Conservation (phyloP, 768 basidiomycete genomes). For the Phanerochaete sordida region DNA sequence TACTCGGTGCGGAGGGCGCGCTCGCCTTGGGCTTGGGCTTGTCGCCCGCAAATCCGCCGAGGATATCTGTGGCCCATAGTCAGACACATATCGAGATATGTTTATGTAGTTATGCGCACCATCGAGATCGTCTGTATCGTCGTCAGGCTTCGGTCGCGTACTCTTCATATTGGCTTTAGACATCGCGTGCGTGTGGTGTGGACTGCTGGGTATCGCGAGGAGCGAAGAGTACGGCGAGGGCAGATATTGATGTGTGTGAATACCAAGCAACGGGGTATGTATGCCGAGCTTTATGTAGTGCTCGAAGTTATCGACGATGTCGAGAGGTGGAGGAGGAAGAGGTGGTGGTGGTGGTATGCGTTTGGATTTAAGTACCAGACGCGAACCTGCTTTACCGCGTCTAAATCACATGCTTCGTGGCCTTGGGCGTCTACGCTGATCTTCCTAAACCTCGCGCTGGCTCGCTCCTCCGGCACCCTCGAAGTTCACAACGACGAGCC, state of each 20-base stretch:
- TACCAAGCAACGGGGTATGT: background rate
- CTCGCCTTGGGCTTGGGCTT: background rate
- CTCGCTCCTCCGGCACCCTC: too few relatives aligned
- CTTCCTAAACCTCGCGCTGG: too few relatives aligned
- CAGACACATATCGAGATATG: background rate
- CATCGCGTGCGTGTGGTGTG: background rate
- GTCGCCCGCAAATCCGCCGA: slow-evolving; percentile 37
- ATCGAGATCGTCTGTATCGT: slow-evolving; percentile 71
- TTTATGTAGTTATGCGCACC: slow-evolving; percentile 30
- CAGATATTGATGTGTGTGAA: too few relatives aligned
- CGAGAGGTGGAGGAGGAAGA: background rate
- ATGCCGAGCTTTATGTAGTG: background rate
- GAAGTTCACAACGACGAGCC: too few relatives aligned
- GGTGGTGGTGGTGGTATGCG: background rate
- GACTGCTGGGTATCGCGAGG: background rate
- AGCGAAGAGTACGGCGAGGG: too few relatives aligned
- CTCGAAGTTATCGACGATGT: background rate
- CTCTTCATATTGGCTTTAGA: background rate
- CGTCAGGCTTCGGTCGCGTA: slow-evolving; percentile 27
- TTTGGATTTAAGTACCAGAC: background rate
- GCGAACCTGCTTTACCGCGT: background rate
- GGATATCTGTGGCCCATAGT: slow-evolving; percentile 35
- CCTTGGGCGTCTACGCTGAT: background rate
- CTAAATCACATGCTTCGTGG: background rate
- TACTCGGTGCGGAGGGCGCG: slow-evolving; percentile 16